Base-by-base conservation (phyloP, 169 alveolate species). In the Eimeria tenella region DNA sequence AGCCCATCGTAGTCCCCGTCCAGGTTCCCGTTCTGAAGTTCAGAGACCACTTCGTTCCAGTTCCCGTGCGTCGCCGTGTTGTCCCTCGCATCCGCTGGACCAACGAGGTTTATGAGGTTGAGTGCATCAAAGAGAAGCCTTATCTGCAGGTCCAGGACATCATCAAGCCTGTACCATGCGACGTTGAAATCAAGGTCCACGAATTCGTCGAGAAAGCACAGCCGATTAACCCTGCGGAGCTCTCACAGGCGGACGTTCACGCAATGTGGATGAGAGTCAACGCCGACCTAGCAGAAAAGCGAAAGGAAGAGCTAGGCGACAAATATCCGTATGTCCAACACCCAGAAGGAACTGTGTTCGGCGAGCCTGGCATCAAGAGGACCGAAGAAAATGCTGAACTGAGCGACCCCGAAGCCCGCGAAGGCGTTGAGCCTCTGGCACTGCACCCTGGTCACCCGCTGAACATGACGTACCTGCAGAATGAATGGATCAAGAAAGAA, bases 211-310 rank as follows among this genome's bases (percentile, higher is more conserved):
- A 96, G 95, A 95, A 95, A 81, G 98, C 97, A 23, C 96, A 96
- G 65, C 97, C 97, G 25, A 95, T 97, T 93, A 96, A 97, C 83
- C 98, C 98, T 11, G 97, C 97, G 23, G 98, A 97, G 90, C 96
- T 97, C 70, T 96, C 98, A 56, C 98, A 97, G 94, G 98, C 97
- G 23, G 98, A 97, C 62, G 96, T 97, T 95, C 98, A 97, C 81
- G 98, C 98, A 60, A 97, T 97, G 98, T 97, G 98, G 98, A 97
- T 97, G 98, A 94, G 98, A 60, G 98, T 97, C 65, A 97, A 97
- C 93, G 98, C 98, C 55, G 98, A 97, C 60, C 93, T 97, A 82
- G 96, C 96, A 55, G 96, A 94, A 74, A 94, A 87, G 92, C 42
- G 94, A 25, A 94, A 94, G 82, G 93, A 86, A 65, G 96, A 94